A percentile compares a stretch with the other conserved stretches of the same genome.
These are phyloP conservation scores for Trichaptum fuscoviolaceum DNA, from an alignment of 768 basidiomycete species.

Conservation along the genomic window DNA sequence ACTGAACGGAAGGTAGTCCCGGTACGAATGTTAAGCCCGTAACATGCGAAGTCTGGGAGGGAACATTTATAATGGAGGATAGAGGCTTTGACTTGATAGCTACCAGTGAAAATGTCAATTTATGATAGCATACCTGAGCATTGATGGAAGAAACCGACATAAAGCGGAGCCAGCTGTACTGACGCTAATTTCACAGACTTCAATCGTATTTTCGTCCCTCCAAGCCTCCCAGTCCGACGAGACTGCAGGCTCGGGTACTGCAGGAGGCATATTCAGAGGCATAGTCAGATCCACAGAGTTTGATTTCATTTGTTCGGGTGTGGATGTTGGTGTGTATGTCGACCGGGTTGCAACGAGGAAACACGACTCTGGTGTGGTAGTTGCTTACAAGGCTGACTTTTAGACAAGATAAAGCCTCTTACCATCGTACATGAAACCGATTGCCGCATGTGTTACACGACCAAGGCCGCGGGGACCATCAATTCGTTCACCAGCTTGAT, in stretches of 20 bases:
- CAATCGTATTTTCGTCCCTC: conserved; percentile 56
- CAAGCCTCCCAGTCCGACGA: conserved; percentile 46
- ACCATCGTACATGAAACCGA: conserved; percentile 61
- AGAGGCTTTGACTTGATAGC: conserved; percentile 41
- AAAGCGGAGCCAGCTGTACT: conserved; percentile 39
- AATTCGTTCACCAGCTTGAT: not conserved
- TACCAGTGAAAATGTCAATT: conserved; percentile 17
- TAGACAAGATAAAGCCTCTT: conserved; percentile 10
- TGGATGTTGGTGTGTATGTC: conserved; percentile 36
- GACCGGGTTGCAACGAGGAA: conserved; percentile 63
- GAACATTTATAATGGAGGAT: conserved; percentile 31
- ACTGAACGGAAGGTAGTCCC: conserved; percentile 10
- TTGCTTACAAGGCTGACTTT: conserved; percentile 4
- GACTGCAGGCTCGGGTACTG: conserved; percentile 27
- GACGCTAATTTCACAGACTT: conserved; percentile 56
- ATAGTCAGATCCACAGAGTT: conserved; percentile 41
- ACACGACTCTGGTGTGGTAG: conserved; percentile 38
- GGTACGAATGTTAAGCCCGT: conserved; percentile 42
- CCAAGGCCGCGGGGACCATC: conserved; percentile 2
- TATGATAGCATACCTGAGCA: conserved; percentile 4
- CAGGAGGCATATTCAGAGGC: conserved; percentile 27
- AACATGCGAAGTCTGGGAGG: conserved; percentile 29
- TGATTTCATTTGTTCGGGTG: conserved; percentile 22
- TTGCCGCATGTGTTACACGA: conserved; percentile 36
- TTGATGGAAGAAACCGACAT: conserved; percentile 29